Conservation (phyloP, 2,329 filamentous ascomycete species). For the Alternaria longipes region DNA sequence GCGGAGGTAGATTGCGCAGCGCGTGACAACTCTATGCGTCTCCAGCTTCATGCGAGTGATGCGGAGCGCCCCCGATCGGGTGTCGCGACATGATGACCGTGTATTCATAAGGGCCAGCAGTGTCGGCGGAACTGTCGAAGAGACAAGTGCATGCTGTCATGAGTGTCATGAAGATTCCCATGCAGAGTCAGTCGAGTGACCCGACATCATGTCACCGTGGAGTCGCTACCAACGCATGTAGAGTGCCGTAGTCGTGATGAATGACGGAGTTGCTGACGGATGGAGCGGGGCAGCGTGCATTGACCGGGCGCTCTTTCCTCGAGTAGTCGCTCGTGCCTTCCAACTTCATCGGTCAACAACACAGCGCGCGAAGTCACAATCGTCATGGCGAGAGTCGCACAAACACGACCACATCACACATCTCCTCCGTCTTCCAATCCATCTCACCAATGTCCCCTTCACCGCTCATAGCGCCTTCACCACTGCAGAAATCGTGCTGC, state of each 20-base stretch:
- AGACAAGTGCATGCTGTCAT: conserved; percentile 11
- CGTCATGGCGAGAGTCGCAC: conserved; percentile 23
- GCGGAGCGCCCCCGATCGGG: conserved; percentile 37
- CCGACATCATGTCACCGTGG: neutral
- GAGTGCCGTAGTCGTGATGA: conserved; percentile 9
- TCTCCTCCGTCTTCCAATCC: conserved; percentile 5
- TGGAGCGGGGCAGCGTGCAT: conserved; percentile 26
- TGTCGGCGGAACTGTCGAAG: neutral
- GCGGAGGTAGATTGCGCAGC: conserved; percentile 37
- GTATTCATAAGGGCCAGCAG: neutral
- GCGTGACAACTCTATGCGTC: conserved; percentile 46
- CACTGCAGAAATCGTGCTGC: conserved; percentile 15
- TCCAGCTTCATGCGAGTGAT: conserved; percentile 40
- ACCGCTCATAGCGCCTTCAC: conserved; percentile 6
- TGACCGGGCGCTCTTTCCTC: conserved; percentile 29
- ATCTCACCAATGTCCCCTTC: conserved; percentile 14
- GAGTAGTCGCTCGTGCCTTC: conserved; percentile 21
- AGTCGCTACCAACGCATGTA: conserved; percentile 5
- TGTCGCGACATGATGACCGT: conserved; percentile 24
- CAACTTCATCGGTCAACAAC: conserved; percentile 29
- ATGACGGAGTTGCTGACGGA: conserved; percentile 12
- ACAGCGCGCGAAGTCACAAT: conserved; percentile 24
- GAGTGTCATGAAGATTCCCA: conserved; percentile 2
- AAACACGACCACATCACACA: conserved; percentile 28
- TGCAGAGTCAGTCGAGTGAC: conserved; percentile 1